Conservation (phyloP, 2,329 filamentous ascomycete species). For the Rhynchosporium agropyri region DNA sequence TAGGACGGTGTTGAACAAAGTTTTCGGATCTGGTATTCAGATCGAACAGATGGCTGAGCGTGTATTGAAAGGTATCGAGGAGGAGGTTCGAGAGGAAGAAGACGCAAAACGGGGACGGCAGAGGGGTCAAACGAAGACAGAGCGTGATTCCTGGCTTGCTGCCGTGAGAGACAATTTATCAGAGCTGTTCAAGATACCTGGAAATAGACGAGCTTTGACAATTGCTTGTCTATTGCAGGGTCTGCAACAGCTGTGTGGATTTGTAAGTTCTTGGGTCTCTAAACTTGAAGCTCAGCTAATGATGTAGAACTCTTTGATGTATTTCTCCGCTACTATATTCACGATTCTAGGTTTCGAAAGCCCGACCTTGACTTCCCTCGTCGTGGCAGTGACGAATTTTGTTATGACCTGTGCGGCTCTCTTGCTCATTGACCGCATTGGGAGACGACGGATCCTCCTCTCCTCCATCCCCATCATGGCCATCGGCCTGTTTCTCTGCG, state of each 20-base stretch:
- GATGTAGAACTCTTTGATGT: conserved; percentile 81
- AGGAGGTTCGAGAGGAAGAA: conserved; percentile 72
- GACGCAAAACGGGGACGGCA: conserved; percentile 47
- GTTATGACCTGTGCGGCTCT: conserved; percentile 76
- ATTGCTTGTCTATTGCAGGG: conserved; percentile 88
- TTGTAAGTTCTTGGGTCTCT: conserved; percentile 54
- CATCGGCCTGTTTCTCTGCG: conserved; percentile 68
- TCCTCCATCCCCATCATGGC: conserved; percentile 86
- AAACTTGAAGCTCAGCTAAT: conserved; percentile 15
- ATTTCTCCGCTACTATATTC: conserved; percentile 85
- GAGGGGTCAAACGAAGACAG: conserved; percentile 32
- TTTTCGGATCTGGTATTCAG: conserved; percentile 57
- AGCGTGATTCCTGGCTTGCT: conserved; percentile 32
- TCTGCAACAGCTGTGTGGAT: conserved; percentile 85
- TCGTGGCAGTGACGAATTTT: conserved; percentile 82
- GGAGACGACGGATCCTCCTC: conserved; percentile 77
- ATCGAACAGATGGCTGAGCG: conserved; percentile 54
- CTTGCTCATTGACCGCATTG: conserved; percentile 75
- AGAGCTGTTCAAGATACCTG: conserved; percentile 59
- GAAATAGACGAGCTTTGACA: conserved; percentile 72
- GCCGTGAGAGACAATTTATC: conserved; percentile 49
- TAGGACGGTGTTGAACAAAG: conserved; percentile 62
- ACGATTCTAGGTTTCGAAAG: conserved; percentile 74
- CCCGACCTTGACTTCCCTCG: conserved; percentile 78
- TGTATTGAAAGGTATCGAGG: conserved; percentile 70